phyloP scores from a whole-genome alignment of 441 rosid genomes.

The Adansonia madagascariensis region DNA sequence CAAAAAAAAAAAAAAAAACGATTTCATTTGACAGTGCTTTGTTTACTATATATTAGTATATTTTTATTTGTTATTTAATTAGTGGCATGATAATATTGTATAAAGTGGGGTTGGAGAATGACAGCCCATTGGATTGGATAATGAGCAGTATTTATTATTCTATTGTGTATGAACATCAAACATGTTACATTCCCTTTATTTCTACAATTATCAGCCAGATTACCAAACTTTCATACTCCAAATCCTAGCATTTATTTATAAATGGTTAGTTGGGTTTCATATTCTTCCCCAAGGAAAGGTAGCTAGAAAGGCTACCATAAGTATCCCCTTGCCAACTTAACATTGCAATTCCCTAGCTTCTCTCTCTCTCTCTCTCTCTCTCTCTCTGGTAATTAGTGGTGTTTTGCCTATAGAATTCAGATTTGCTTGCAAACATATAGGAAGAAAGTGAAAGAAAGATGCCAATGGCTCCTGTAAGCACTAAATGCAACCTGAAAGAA shows the following conservation, averaged over 20 bases:
- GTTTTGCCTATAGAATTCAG: neutral
- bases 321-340: neutral
- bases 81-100: conserved; percentile 1
- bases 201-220: conserved; percentile 5
- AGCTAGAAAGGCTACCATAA: conserved; percentile 31
- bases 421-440: neutral
- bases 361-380: neutral
- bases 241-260: neutral
- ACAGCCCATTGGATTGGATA: conserved; percentile 17
- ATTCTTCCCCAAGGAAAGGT: conserved; percentile 33
- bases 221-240: neutral
- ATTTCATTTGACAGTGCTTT: neutral
- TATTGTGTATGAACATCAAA: neutral
- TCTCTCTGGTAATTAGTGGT: neutral
- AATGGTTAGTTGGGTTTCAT: conserved; percentile 29
- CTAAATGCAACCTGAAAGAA: conserved; percentile 37
- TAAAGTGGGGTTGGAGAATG: neutral
- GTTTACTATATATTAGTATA: neutral
- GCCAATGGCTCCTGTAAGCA: conserved; percentile 33
- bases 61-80: neutral
- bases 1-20: neutral
- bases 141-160: neutral
- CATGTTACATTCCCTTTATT: conserved; percentile 6
- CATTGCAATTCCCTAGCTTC: neutral
- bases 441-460: conserved; percentile 12